Conservation (phyloP, 257 asterid species). For the Asclepias syriaca region DNA sequence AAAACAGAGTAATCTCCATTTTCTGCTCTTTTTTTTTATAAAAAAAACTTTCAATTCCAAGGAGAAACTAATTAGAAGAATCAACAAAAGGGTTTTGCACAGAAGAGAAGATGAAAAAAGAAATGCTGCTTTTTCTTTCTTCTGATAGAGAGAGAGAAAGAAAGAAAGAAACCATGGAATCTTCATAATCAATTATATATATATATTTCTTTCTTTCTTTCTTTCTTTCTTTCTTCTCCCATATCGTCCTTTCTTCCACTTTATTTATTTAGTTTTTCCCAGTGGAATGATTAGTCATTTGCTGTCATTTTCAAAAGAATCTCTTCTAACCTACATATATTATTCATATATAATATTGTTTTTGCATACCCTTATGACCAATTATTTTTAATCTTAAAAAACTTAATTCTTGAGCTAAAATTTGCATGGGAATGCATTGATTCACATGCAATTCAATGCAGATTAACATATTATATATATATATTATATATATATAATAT, state of each 20-base stretch:
- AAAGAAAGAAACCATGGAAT: conserved; percentile 20
- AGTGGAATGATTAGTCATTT: conserved; percentile 32
- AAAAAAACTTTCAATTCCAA: conserved; percentile 2
- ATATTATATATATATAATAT: not conserved
- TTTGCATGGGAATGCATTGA: not conserved
- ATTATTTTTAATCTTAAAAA: too few relatives aligned
- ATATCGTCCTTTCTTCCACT: conserved; percentile 21
- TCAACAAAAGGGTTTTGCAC: conserved; percentile 21
- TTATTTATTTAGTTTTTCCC: conserved; percentile 21
- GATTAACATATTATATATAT: not conserved
- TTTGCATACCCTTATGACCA: too few relatives aligned
- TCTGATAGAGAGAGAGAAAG: not conserved
- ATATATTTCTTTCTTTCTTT: too few relatives aligned
- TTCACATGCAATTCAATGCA: not conserved
- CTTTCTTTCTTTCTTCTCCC: conserved; percentile 7
- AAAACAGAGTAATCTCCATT: not conserved
- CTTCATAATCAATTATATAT: conserved; percentile 20
- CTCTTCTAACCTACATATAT: not conserved
- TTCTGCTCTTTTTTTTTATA: not conserved
- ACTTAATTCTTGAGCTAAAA: not conserved
- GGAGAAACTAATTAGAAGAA: conserved; percentile 5
- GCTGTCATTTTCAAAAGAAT: conserved; percentile 19
- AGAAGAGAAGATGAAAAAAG: not conserved
- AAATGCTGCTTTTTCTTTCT: conserved; percentile 3
- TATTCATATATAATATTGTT: too few relatives aligned